A percentile compares a stretch with the other conserved stretches of the same genome.
Evolutionary conservation across 305 asterid species (phyloP).

Genomic region (Petunia hybrid): DNA sequence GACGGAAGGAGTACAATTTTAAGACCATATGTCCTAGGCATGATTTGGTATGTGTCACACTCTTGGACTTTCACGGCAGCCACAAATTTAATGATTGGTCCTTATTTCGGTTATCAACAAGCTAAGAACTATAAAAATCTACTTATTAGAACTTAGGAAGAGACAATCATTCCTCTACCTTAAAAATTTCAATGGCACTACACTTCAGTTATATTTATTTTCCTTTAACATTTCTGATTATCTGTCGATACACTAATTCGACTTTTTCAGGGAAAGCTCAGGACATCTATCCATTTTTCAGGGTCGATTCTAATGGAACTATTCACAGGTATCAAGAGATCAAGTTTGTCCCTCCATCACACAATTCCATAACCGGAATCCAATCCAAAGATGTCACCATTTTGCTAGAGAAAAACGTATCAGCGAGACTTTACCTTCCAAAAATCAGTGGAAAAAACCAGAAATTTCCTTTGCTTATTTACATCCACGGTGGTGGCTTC

Average conservation of each 20-base stretch:
- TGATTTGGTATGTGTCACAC: no score
- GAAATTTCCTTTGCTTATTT: constrained; percentile 62
- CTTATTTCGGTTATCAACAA: background rate
- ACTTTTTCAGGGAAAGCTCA: constrained; percentile 32
- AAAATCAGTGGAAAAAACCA: constrained; percentile 20
- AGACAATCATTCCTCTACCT: background rate
- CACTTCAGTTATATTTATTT: background rate
- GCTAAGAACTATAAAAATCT: background rate
- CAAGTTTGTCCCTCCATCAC: constrained; percentile 55
- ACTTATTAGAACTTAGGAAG: background rate
- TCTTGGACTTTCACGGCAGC: background rate
- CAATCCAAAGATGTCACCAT: constrained; percentile 58
- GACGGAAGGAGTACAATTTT: no score
- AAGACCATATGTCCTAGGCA: no score
- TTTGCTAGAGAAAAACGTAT: constrained; percentile 47
- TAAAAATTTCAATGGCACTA: constrained; percentile 1
- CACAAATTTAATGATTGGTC: background rate
- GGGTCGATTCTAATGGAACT: constrained; percentile 55
- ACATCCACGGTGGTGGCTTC: constrained; percentile 86
- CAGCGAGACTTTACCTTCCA: constrained; percentile 67
- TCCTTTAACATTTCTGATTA: background rate
- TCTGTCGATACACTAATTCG: background rate
- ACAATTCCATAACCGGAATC: constrained; percentile 55
- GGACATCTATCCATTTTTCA: constrained; percentile 57
- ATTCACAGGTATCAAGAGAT: constrained; percentile 39